These are phyloP conservation scores for Euphrasia arctica DNA, from an alignment of 305 asterid species.

Conservation along the genomic window DNA sequence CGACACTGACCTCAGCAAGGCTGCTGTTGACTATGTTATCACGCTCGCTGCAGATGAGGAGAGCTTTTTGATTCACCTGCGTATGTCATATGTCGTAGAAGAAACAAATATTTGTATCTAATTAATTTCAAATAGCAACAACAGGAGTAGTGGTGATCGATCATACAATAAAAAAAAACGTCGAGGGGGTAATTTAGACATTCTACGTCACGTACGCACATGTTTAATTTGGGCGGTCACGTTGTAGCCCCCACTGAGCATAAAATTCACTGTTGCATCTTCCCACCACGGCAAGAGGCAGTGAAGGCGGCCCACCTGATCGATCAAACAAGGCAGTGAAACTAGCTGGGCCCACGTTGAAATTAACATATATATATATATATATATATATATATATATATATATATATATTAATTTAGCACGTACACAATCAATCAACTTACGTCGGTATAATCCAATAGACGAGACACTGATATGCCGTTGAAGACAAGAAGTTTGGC, in stretches of 20 bases:
- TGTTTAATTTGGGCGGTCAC: slow-evolving; percentile 53
- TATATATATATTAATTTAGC: neutral
- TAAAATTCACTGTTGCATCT: slow-evolving; percentile 68
- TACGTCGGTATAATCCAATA: slow-evolving; percentile 68
- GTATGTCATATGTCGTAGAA: neutral
- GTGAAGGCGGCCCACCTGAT: slow-evolving; percentile 78
- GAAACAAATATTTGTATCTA: neutral
- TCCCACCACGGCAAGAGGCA: slow-evolving; percentile 97
- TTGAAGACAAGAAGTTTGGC: slow-evolving; percentile 55
- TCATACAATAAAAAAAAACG: too few relatives aligned
- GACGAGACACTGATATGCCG: slow-evolving; percentile 48
- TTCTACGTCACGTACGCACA: slow-evolving; percentile 28
- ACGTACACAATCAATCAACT: slow-evolving; percentile 27
- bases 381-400: neutral
- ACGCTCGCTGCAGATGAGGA: slow-evolving; percentile 60
- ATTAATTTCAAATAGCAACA: too few relatives aligned
- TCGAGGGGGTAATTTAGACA: too few relatives aligned
- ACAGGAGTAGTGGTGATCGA: too few relatives aligned
- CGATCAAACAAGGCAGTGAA: slow-evolving; percentile 7
- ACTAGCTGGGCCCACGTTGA: too few relatives aligned
- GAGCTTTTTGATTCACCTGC: slow-evolving; percentile 65
- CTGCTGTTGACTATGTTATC: slow-evolving; percentile 56
- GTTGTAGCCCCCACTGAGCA: slow-evolving; percentile 83
- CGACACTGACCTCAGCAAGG: slow-evolving; percentile 49
- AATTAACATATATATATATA: neutral